Conservation (phyloP, 768 basidiomycete species). For the Lyophyllum shimeji region DNA sequence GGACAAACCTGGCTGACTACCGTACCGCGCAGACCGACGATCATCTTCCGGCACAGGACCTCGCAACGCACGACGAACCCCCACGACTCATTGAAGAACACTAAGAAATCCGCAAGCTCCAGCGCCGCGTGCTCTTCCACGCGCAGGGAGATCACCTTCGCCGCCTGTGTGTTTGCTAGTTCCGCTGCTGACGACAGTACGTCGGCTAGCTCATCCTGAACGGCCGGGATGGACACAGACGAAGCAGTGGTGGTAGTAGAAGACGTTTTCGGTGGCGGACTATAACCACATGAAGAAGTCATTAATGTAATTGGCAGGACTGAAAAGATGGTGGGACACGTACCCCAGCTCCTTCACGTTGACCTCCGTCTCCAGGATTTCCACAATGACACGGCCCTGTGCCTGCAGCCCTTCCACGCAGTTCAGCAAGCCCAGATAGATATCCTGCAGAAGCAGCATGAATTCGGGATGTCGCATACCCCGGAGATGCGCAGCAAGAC, state of each 20-base stretch:
- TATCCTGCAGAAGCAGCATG: slow-evolving; percentile 52
- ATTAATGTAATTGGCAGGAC: not conserved
- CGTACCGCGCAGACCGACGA: slow-evolving; percentile 86
- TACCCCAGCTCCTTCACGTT: slow-evolving; percentile 1
- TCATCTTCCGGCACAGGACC: slow-evolving; percentile 84
- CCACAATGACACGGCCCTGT: slow-evolving; percentile 57
- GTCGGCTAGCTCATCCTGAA: slow-evolving; percentile 72
- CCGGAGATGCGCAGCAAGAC: slow-evolving; percentile 46
- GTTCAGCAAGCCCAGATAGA: slow-evolving; percentile 63
- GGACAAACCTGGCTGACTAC: slow-evolving; percentile 73
- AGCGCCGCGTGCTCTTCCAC: slow-evolving; percentile 79
- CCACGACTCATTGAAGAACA: slow-evolving; percentile 86
- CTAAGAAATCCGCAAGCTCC: slow-evolving; percentile 70
- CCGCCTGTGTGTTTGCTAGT: slow-evolving; percentile 78
- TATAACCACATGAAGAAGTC: not conserved
- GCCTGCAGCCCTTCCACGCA: slow-evolving; percentile 67
- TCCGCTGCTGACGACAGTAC: slow-evolving; percentile 81
- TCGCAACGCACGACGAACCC: slow-evolving; percentile 88
- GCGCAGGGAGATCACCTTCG: slow-evolving; percentile 75
- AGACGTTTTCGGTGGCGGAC: not conserved
- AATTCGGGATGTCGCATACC: slow-evolving; percentile 72
- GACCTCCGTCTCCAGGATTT: slow-evolving; percentile 46
- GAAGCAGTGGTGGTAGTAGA: slow-evolving; percentile 30
- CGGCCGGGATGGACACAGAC: slow-evolving; percentile 22
- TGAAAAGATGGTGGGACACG: not conserved